A percentile compares a stretch with the other conserved stretches of the same genome.
phyloP scores from a whole-genome alignment of 1,139 yeast species.

The Sugiyamaella pinicola region DNA sequence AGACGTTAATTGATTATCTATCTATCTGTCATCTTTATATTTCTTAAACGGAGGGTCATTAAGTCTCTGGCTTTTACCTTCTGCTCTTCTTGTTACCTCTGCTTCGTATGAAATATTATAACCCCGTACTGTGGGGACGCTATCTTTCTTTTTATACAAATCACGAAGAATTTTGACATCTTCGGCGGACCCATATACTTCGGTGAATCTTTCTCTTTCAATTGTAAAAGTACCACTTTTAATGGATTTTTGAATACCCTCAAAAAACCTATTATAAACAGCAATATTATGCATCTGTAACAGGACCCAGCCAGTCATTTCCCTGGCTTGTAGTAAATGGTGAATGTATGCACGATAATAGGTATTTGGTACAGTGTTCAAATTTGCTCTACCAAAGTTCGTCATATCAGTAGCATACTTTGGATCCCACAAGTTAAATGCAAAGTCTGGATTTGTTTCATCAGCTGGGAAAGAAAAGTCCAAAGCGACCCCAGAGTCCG shows the following conservation, averaged over 20 bases:
- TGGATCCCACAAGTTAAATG: slow-evolving; percentile 41
- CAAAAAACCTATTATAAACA: slow-evolving; percentile 38
- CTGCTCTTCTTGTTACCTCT: slow-evolving; percentile 23
- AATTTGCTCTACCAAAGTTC: slow-evolving; percentile 31
- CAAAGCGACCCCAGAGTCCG: slow-evolving; percentile 47
- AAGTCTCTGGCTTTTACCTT: slow-evolving; percentile 26
- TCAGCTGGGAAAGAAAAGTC: slow-evolving; percentile 37
- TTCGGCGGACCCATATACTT: slow-evolving; percentile 34
- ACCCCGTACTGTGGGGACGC: slow-evolving; percentile 33
- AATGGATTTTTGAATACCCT: slow-evolving; percentile 40
- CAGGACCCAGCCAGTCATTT: slow-evolving; percentile 48
- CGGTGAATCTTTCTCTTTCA: slow-evolving; percentile 33
- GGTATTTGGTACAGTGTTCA: slow-evolving; percentile 24
- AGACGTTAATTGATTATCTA: not conserved
- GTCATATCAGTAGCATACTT: slow-evolving; percentile 39
- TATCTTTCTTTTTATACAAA: slow-evolving; percentile 22
- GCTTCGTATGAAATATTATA: slow-evolving; percentile 29
- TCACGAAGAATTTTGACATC: slow-evolving; percentile 27
- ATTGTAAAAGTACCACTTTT: slow-evolving; percentile 38
- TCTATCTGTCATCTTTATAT: slow-evolving; percentile 3
- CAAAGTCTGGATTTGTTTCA: slow-evolving; percentile 28
- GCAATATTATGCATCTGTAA: slow-evolving; percentile 45
- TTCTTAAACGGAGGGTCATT: slow-evolving; percentile 29
- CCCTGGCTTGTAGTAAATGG: slow-evolving; percentile 46
- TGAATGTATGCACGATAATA: slow-evolving; percentile 47